Evolutionary conservation across 148 eudicot genomes (phyloP).

Genomic region (Vaccinium myrtillus): DNA sequence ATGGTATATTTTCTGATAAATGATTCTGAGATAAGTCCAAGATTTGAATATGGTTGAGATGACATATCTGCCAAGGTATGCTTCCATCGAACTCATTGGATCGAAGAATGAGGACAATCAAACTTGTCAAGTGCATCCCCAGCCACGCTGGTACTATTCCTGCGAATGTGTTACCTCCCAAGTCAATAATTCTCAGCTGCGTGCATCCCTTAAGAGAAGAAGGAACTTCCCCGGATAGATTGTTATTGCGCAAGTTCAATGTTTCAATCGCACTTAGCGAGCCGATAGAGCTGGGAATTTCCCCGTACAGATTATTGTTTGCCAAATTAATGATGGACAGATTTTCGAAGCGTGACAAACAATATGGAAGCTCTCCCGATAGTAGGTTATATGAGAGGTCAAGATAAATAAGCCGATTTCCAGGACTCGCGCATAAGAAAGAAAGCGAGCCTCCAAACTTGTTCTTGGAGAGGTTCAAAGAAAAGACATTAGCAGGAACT

Average conservation of each 20-base stretch:
- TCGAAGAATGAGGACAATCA: constrained; percentile 14
- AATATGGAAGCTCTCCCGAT: constrained; percentile 7
- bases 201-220: no score
- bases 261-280: no score
- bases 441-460: background rate
- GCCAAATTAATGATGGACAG: no score
- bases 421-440: background rate
- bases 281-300: no score
- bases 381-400: constrained; percentile 10
- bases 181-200: background rate
- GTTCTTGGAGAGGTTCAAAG: constrained; percentile 14
- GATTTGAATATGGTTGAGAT: constrained; percentile 1
- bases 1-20: constrained; percentile 20
- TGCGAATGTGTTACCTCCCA: background rate
- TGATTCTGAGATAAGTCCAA: constrained; percentile 19
- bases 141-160: constrained; percentile 15
- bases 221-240: no score
- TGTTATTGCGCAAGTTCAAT: no score
- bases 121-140: background rate
- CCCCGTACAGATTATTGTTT: no score
- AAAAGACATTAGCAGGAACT: background rate
- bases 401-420: background rate
- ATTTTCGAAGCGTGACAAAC: background rate
- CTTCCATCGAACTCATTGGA: constrained; percentile 18
- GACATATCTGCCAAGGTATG: constrained; percentile 15